Conservation (phyloP, 495 filamentous ascomycete genomes). For the Podospora pseudoanserina region DNA sequence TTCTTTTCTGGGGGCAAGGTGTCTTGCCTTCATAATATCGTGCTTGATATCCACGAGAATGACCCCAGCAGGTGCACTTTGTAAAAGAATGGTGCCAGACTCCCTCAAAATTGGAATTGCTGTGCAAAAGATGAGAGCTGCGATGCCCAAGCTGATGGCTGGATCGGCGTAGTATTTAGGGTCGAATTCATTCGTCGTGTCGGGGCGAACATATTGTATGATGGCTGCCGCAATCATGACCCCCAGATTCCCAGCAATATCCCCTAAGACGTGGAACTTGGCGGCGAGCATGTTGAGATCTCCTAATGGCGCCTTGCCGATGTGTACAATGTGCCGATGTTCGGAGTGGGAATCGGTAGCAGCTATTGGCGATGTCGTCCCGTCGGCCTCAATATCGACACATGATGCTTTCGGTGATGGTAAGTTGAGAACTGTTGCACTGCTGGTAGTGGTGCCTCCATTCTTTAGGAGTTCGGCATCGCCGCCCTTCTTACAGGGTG, state of each 20-base stretch:
- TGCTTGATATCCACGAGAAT: slow-evolving; percentile 80
- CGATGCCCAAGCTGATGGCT: slow-evolving; percentile 76
- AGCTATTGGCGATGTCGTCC: slow-evolving; percentile 47
- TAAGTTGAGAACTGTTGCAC: background rate
- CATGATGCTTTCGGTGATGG: slow-evolving; percentile 11
- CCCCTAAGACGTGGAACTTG: slow-evolving; percentile 84
- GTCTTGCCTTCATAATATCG: slow-evolving; percentile 63
- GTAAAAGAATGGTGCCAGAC: slow-evolving; percentile 82
- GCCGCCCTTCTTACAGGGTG: background rate
- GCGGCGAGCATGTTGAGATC: slow-evolving; percentile 93
- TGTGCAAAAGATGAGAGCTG: slow-evolving; percentile 81
- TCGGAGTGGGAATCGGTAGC: slow-evolving; percentile 62
- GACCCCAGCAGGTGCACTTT: slow-evolving; percentile 76
- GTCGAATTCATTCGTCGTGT: slow-evolving; percentile 7
- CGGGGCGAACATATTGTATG: slow-evolving; percentile 64
- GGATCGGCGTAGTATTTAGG: slow-evolving; percentile 71
- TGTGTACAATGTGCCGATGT: slow-evolving; percentile 38
- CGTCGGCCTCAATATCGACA: slow-evolving; percentile 49
- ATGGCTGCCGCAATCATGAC: slow-evolving; percentile 82
- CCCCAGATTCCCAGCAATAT: slow-evolving; percentile 88
- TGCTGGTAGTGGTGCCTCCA: background rate
- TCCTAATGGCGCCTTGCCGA: slow-evolving; percentile 28
- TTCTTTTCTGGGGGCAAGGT: background rate
- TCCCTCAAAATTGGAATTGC: slow-evolving; percentile 84
- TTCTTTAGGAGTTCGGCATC: background rate